Base-by-base conservation (phyloP, 2,329 filamentous ascomycete species). In the Hypoxylon sp. region DNA sequence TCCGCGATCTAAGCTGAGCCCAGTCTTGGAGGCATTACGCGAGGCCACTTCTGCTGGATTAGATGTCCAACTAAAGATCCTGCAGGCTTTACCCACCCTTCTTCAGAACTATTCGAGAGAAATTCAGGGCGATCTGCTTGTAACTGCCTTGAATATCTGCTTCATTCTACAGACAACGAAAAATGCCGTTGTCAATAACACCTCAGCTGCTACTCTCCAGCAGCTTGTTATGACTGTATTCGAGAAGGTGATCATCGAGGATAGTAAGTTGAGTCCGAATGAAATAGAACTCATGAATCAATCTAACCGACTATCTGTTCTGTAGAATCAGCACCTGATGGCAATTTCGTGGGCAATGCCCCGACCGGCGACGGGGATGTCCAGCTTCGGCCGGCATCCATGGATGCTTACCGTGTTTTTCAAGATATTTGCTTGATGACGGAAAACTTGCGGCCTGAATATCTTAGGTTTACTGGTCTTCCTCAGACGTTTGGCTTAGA, bases 21-120 rank as follows among this genome's bases (percentile, higher is more conserved):
- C 96, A 69, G 88, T 96, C 9, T 79, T 99, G 2, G 89, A 95
- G 65, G 91, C 92, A 5, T 80, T 99, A 61, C 88, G 88, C 68
- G 90, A 96, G 68, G 92, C 90, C 37, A 88, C 90, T 61, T 91
- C 78, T 70, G 88, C 90, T 67, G 78, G 84, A 9, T 74, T 96
- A 51, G 94, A 99, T 73, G 89, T 97, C 2, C 94, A 99, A 68
- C 83, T 99, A 61, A 97, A 97, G 72, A 94, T 97, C 42, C 76
- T 99, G 9, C 94, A 99, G 70, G 91, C 91, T 1, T 74, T 99
- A 11, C 94, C 94, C 3, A 90, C 91, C 1, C 73, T 99, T 25
- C 74, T 97, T 16, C 92, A 97, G 62, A 96, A 96, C 64, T 97
- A 97, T 72, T 84, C 90, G 0, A 79, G 81, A 25, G 89, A 96